Base-by-base conservation (phyloP, 805 yeast genomes). In the Vanderwaltozyma polyspora region DNA sequence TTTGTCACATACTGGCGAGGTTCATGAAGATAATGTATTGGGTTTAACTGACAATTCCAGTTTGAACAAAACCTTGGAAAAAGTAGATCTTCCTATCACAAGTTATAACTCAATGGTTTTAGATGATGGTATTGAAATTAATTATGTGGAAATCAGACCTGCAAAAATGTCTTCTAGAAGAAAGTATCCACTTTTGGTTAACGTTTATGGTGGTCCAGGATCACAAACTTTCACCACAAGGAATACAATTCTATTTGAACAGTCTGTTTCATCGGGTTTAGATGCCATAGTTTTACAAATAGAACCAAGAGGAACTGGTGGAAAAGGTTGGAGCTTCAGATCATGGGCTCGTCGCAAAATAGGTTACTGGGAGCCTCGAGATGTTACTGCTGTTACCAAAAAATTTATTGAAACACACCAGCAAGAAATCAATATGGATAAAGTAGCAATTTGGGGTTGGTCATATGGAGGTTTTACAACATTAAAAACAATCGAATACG, bases 301-400 rank as follows among this genome's bases (percentile, higher is more conserved):
- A 29, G 94, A 82, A 45, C 91, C 93, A 13, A 63, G 91, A 52
- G 91, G 93, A 3, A 79, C 91, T 0, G 85, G 82, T n/a, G 79
- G 77, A 4, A 72, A 74, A 48, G 84, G 82, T 4, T 80, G 91
- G 89, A 57, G 57, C 17, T 72, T 67, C 44, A 68, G 67, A 49
- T 60, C 76, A 2, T 75, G 64, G 62, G 81, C 81, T 0, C 66
- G 55, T 14, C 58, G 63, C 5, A 63, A 67, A 15, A 62, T 82
- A 33, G 94, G 94, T 1, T 67, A 70, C 42, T 79, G 82, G 79
- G 94, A 82, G 50, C 80, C 87, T 6, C 59, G 78, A 31, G 94
- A 82, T 52, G 59, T 82, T 11, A 64, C 70, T 0, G 63, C 62
- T 4, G 67, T 74, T 0, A 66, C 74, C 0, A 56, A 69, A 27